Base-by-base conservation (phyloP, 202 grass and related monocot species). In the Carex arenaria region DNA sequence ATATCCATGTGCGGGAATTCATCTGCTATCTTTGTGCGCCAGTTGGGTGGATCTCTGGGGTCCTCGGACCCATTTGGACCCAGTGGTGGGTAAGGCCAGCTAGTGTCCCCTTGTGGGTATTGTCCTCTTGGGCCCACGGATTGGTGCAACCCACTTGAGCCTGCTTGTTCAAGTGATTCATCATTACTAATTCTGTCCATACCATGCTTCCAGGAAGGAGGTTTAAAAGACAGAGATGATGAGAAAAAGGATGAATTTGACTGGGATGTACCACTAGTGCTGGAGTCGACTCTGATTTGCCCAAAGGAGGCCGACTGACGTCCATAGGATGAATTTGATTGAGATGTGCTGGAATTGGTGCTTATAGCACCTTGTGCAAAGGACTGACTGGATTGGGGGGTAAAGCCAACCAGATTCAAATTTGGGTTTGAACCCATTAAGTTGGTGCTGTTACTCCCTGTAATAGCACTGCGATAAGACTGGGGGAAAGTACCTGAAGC, bases 1-100 rank as follows among this genome's bases (percentile, higher is more conserved):
- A 99, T 99, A 81, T 93, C 96, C 84, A 99, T 90, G 87, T 99
- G 96, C 0, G 96, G 96, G 54, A 99, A 99, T 80, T 99, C 96
- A 64, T 99, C 93, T 15, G 67, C 85, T 17, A 93, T 86, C 28
- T 77, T 77, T 57, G 85, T 67, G 54, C 73, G 63, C 65, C 78
- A 83, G 61, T 80, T 71, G 61, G 80, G 71, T 28, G 75, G 84
- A 47, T 85, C 83, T 75, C 67, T 30, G 67, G 32, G 71, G 47
- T 51, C 73, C 60, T 45, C 82, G 14, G 59, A 85, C 54, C 53
- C 54, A 28, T 57, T 77, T 19, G 73, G 30, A 59, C 52, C 73
- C 17, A 77, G 10, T 18, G 52, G 73, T n/a, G 26, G 73, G 13
- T 20, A 59, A 56, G 52, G 52, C 52, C 52, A 34, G 73, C 73